phyloP scores from a whole-genome alignment of 192 early-diverging fungal species.

The Mortierella hygrophila region DNA sequence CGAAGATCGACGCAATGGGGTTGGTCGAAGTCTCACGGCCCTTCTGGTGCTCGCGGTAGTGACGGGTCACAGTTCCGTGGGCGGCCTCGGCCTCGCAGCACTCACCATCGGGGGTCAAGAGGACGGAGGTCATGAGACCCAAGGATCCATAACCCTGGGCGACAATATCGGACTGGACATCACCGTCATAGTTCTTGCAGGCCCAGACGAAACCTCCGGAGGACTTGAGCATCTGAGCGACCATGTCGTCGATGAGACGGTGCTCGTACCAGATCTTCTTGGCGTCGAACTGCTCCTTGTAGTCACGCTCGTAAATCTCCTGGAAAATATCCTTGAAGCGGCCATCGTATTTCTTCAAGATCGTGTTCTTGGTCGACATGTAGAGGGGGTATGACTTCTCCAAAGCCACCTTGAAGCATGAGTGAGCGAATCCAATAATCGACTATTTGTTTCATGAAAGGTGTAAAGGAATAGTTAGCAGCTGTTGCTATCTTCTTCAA shows the following conservation, averaged over 20 bases:
- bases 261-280: conserved; percentile 98
- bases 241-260: conserved; percentile 99
- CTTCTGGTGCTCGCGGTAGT: conserved; percentile 98
- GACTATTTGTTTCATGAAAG: conserved; percentile 57
- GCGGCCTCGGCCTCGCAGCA: conserved; percentile 97
- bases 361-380: conserved; percentile 97
- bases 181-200: conserved; percentile 96
- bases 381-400: conserved; percentile 94
- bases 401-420: conserved; percentile 94
- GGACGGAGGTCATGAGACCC: conserved; percentile 98
- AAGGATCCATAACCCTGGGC: conserved; percentile 96
- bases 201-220: conserved; percentile 95
- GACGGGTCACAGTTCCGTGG: conserved; percentile 97
- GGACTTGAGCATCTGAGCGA: conserved; percentile 97
- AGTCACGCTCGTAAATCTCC: conserved; percentile 87
- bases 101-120: conserved; percentile 93
- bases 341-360: conserved; percentile 96
- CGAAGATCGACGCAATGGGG: conserved; percentile 98
- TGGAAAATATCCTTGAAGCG: conserved; percentile 99
- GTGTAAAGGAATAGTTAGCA: background rate
- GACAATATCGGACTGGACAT: conserved; percentile 96
- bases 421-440: conserved; percentile 91
- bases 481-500: background rate
- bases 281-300: conserved; percentile 84
- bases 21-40: conserved; percentile 96